These are phyloP conservation scores for Aspergillus fischeri DNA, from an alignment of 2,329 filamentous ascomycete species.

Conservation along the genomic window DNA sequence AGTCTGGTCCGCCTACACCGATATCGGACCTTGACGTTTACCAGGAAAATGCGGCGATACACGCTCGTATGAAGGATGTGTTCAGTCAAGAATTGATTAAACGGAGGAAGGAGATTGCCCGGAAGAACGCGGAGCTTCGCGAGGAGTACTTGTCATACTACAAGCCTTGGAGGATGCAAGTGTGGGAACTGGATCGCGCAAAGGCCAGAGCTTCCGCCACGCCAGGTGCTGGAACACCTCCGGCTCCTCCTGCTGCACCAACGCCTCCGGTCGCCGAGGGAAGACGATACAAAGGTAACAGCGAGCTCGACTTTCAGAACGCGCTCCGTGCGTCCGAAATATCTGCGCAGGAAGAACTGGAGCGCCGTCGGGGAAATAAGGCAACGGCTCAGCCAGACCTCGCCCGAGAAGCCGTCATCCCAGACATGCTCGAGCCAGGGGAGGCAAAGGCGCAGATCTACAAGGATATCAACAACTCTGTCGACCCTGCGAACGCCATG, in stretches of 20 bases:
- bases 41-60: constrained; percentile 37
- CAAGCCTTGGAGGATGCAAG: constrained; percentile 42
- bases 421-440: constrained; percentile 43
- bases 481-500: constrained; percentile 37
- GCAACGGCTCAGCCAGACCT: constrained; percentile 43
- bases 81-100: constrained; percentile 37
- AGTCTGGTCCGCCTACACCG: constrained; percentile 39
- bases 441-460: constrained; percentile 40
- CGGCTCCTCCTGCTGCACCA: constrained; percentile 28
- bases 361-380: constrained; percentile 41
- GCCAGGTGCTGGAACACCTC: constrained; percentile 33
- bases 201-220: constrained; percentile 36
- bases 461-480: constrained; percentile 44
- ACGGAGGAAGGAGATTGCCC: constrained; percentile 34
- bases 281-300: constrained; percentile 45
- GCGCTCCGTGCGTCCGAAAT: constrained; percentile 46
- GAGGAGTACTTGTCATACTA: constrained; percentile 41
- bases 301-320: constrained; percentile 47
- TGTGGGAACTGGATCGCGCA: constrained; percentile 41
- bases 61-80: constrained; percentile 37
- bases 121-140: constrained; percentile 38
- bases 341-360: constrained; percentile 45
- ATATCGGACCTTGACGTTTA: constrained; percentile 43
- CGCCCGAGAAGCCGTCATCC: constrained; percentile 44
- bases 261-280: constrained; percentile 34